Evolutionary conservation across 1,139 yeast genomes (phyloP), one percentile per base, ranked within the genome.

Genomic region (Scheffersomyces insectosa): DNA sequence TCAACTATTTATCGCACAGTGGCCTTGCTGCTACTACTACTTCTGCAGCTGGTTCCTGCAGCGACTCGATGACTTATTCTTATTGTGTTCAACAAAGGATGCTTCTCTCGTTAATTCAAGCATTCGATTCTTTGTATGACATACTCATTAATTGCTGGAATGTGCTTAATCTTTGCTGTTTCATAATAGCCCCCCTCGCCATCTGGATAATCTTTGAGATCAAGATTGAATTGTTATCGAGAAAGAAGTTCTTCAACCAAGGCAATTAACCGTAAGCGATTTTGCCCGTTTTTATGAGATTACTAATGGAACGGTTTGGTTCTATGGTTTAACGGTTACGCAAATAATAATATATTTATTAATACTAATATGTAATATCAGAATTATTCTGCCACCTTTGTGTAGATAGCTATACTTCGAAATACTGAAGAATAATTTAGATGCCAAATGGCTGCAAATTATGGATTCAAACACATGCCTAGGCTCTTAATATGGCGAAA

Each of bases 141-240:
- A 46, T 25, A 6, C 37, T 49, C n/a, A 40, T 45, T n/a, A 54
- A 55, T 39, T 56, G 64, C 42, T 56, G 63, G 52, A 42, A 54
- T 13, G 59, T 63, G 4, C 51, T 63, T 36, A 59, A 57, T 36
- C 46, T 56, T 13, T 54, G 56, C 29, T 54, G 65, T 28, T 64
- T 65, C 42, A 57, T 61, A 11, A 38, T 63, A 9, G 49, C 60
- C 4, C 72, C 72, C 11, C 48, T 62, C 33, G 41, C 62, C 16
- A 47, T 63, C 14, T 63, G 70, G 63, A 37, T 56, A 33, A 48
- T 57, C 13, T 41, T 60, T 16, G 63, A 56, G 39, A 37, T 54
- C 37, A 58, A 50, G 41, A 16, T 54, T n/a, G 30, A 28, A 28
- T 5, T 31, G 34, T 31, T 31, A 20, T 11, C 34, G 20, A 31